phyloP scores from a whole-genome alignment of 768 basidiomycete genomes.

The Tricholoma sp. region DNA sequence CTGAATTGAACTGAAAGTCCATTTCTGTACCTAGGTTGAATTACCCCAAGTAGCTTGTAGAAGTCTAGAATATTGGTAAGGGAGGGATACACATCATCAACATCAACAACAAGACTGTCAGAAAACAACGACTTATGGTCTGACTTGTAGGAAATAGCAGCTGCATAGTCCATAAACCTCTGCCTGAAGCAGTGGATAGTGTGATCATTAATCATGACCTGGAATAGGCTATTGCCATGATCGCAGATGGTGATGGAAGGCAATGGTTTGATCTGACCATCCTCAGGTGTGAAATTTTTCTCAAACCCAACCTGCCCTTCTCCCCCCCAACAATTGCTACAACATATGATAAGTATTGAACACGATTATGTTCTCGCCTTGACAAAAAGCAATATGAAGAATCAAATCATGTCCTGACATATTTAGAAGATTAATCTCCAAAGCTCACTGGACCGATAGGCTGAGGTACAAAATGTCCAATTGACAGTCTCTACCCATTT shows the following conservation, averaged over 20 bases:
- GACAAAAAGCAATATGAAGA: background rate
- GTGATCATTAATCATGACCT: background rate
- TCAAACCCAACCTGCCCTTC: background rate
- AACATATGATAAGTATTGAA: background rate
- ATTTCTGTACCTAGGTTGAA: no score
- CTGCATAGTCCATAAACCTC: background rate
- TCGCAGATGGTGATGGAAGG: background rate
- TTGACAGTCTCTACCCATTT: no score
- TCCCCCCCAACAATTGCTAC: background rate
- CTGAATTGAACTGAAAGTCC: no score
- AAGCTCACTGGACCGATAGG: no score
- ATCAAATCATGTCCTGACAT: background rate
- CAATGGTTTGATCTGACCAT: background rate
- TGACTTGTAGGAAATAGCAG: background rate
- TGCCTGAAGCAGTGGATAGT: background rate
- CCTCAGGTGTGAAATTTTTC: background rate
- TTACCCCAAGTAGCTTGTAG: no score
- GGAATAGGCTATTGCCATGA: background rate
- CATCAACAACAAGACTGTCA: no score
- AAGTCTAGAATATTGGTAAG: no score
- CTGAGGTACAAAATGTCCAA: no score
- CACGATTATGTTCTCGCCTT: background rate
- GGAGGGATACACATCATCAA: no score
- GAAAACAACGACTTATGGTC: no score
- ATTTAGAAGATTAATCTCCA: no score